Evolutionary conservation across 441 rosid species (phyloP).

Genomic region (California macrophylla): DNA sequence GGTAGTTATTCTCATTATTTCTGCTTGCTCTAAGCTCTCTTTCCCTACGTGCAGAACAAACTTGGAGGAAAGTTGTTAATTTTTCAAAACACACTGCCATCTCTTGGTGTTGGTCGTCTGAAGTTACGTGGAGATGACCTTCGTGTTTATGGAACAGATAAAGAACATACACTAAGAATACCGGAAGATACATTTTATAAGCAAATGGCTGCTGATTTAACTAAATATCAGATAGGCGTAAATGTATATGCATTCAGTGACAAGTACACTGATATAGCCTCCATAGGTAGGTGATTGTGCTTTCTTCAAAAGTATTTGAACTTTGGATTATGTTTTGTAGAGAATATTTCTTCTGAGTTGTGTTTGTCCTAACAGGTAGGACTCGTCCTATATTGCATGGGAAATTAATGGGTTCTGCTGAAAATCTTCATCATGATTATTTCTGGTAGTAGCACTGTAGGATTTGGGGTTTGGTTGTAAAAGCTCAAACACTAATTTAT

Average conservation of each 20-base stretch:
- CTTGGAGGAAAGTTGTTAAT: slow-evolving; percentile 92
- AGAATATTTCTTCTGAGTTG: not conserved
- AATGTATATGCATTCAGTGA: slow-evolving; percentile 88
- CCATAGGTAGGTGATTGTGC: slow-evolving; percentile 52
- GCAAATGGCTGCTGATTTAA: slow-evolving; percentile 99
- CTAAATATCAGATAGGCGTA: slow-evolving; percentile 87
- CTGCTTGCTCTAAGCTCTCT: slow-evolving; percentile 10
- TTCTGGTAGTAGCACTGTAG: not conserved
- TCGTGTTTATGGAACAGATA: slow-evolving; percentile 92
- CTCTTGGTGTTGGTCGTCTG: slow-evolving; percentile 89
- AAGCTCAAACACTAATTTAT: not conserved
- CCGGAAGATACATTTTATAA: slow-evolving; percentile 92
- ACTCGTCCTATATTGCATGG: not conserved
- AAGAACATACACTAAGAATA: slow-evolving; percentile 69
- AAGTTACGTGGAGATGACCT: slow-evolving; percentile 95
- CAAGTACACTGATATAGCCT: slow-evolving; percentile 87
- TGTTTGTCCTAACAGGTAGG: too few species aligned
- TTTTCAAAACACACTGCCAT: slow-evolving; percentile 85
- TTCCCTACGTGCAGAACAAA: slow-evolving; percentile 47
- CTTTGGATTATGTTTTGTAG: not conserved
- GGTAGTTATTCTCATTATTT: not conserved
- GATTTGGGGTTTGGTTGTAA: not conserved
- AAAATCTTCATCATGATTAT: not conserved
- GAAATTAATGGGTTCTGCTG: not conserved
- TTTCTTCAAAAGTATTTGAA: not conserved